Percentiles rank a stretch among this genome's conserved stretches.
Conservation (phyloP, 1,284 basidiomycete species). For the Chiua sp. region DNA sequence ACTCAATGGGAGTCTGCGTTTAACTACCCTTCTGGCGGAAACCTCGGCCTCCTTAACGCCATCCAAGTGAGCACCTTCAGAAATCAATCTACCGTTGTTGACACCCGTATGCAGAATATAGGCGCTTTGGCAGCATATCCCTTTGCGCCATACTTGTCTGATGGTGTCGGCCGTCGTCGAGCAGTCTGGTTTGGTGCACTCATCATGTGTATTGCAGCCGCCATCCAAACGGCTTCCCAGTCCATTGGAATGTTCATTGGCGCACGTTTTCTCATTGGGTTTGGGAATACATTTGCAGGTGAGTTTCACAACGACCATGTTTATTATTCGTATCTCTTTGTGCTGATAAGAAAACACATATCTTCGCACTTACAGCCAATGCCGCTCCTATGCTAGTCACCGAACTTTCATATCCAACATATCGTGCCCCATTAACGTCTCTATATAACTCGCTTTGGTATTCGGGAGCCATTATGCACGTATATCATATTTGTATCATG, state of each 20-base stretch:
- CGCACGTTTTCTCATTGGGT: conserved; percentile 81
- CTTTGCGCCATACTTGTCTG: conserved; percentile 73
- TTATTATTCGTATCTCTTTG: background rate
- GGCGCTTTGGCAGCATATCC: conserved; percentile 71
- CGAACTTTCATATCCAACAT: conserved; percentile 77
- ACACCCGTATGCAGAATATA: conserved; percentile 55
- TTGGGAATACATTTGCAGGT: conserved; percentile 78
- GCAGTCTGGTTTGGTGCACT: conserved; percentile 67
- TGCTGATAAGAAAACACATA: background rate
- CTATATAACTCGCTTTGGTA: conserved; percentile 84
- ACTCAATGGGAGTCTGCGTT: conserved; percentile 66
- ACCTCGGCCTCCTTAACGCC: conserved; percentile 75
- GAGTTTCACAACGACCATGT: conserved; percentile 22
- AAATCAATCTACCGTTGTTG: background rate
- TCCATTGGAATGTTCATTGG: conserved; percentile 85
- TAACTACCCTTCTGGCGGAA: conserved; percentile 54
- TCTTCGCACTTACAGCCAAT: conserved; percentile 46
- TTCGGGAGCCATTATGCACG: conserved; percentile 72
- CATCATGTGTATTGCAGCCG: conserved; percentile 70
- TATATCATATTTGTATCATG: conserved; percentile 30
- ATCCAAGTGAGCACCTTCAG: conserved; percentile 59
- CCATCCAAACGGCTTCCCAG: conserved; percentile 71
- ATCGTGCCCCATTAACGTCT: conserved; percentile 75
- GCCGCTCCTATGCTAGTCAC: conserved; percentile 45
- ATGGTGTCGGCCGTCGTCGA: conserved; percentile 67